Percentiles rank a stretch among this genome's conserved stretches.
phyloP scores from a whole-genome alignment of 768 basidiomycete genomes.

The Phanerochaete sordida region DNA sequence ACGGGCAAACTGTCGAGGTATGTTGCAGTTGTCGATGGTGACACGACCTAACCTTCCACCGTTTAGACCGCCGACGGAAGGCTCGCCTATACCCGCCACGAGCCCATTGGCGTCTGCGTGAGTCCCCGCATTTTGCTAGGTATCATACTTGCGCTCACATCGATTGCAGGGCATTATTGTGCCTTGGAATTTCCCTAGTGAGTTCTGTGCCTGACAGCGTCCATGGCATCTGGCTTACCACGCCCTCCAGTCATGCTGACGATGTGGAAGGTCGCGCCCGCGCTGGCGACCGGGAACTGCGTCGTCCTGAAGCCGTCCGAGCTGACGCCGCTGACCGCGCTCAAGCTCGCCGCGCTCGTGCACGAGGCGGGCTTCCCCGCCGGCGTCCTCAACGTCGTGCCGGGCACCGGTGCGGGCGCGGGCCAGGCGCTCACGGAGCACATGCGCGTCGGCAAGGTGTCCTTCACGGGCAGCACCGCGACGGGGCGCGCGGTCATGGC shows the following conservation, averaged over 20 bases:
- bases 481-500: conserved; percentile 79
- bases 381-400: conserved; percentile 75
- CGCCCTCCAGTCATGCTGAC: conserved; percentile 58
- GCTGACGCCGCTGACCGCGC: conserved; percentile 67
- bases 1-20: conserved; percentile 41
- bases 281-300: conserved; percentile 74
- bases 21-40: too few species aligned
- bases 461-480: conserved; percentile 33
- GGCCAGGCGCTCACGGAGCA: conserved; percentile 70
- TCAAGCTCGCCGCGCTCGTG: conserved; percentile 47
- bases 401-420: conserved; percentile 66
- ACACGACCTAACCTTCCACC: too few species aligned
- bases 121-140: too few species aligned
- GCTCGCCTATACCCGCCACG: too few species aligned
- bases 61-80: too few species aligned
- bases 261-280: conserved; percentile 73
- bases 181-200: too few species aligned
- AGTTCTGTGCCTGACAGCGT: neutral
- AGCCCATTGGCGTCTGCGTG: too few species aligned
- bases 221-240: conserved; percentile 12
- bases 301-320: conserved; percentile 83
- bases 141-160: too few species aligned
- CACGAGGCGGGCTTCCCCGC: conserved; percentile 72
- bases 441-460: conserved; percentile 56
- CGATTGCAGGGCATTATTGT: too few species aligned